These are phyloP conservation scores for Globisporangium heterothallicum DNA, from an alignment of 352 stramenopile species.

Conservation along the genomic window DNA sequence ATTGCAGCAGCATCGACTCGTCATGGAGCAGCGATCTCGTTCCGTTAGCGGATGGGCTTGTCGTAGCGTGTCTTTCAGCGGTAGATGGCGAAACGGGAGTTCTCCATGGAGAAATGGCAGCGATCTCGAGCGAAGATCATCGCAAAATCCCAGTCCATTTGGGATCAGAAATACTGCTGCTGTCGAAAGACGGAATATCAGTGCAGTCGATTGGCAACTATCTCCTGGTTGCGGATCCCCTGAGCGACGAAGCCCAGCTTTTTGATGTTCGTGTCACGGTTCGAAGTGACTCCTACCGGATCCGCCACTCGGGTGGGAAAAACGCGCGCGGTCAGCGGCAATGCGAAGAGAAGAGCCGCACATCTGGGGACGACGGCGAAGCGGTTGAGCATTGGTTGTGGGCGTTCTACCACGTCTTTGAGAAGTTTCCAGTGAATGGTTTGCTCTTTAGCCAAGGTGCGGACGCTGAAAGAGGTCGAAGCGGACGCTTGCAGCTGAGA, in stretches of 20 bases:
- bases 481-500: slow-evolving; percentile 17
- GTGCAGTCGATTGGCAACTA: slow-evolving; percentile 23
- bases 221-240: slow-evolving; percentile 24
- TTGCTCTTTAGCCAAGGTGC: slow-evolving; percentile 6
- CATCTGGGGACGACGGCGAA: not conserved
- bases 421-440: slow-evolving; percentile 43
- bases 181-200: slow-evolving; percentile 7
- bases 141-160: slow-evolving; percentile 25
- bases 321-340: slow-evolving; percentile 4
- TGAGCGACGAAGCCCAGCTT: slow-evolving; percentile 12
- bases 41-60: slow-evolving; percentile 23
- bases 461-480: not conserved
- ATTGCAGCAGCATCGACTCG: not conserved
- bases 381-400: slow-evolving; percentile 21
- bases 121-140: slow-evolving; percentile 29
- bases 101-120: slow-evolving; percentile 15
- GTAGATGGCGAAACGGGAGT: not conserved
- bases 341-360: slow-evolving; percentile 13
- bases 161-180: not conserved
- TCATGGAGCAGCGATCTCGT: slow-evolving; percentile 15
- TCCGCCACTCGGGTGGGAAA: slow-evolving; percentile 19
- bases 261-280: slow-evolving; percentile 28
- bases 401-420: slow-evolving; percentile 39
- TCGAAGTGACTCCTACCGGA: slow-evolving; percentile 50
- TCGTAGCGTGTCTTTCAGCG: slow-evolving; percentile 20